A percentile compares a stretch with the other conserved stretches of the same genome.
These are phyloP conservation scores for Sedum album DNA, from an alignment of 164 flowering plant genomes.

Conservation along the genomic window DNA sequence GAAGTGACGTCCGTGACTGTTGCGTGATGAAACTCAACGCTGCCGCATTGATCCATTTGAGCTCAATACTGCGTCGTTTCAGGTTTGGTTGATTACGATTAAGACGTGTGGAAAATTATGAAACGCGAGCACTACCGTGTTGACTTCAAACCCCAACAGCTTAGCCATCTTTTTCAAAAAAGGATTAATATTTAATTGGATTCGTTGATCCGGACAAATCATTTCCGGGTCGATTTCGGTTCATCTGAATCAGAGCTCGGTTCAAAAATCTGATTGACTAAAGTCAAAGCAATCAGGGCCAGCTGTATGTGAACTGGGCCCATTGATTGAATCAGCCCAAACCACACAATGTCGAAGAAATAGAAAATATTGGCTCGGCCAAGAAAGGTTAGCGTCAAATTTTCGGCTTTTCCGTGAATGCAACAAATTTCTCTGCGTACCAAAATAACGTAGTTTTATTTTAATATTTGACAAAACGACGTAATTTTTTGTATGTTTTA, in stretches of 20 bases:
- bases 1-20: conserved; percentile 8
- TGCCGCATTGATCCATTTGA: not conserved
- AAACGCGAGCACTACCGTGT: not conserved
- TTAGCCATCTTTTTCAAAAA: not conserved
- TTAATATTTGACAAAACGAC: too few species aligned
- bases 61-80: not conserved
- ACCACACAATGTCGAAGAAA: too few species aligned
- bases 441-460: too few species aligned
- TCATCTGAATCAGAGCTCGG: not conserved
- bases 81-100: not conserved
- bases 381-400: too few species aligned
- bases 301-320: too few species aligned
- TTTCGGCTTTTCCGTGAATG: too few species aligned
- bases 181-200: not conserved
- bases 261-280: not conserved
- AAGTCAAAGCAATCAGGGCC: too few species aligned
- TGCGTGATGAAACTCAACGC: not conserved
- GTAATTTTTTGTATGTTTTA: too few species aligned
- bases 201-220: not conserved
- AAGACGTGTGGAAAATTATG: not conserved
- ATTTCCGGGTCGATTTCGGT: not conserved
- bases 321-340: too few species aligned
- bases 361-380: too few species aligned
- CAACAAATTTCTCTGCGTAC: too few species aligned
- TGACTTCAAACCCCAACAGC: not conserved